A percentile compares a stretch with the other conserved stretches of the same genome.
Conservation (phyloP, 225 moss, liverwort and hornwort genomes). For the Climacium dendroides region DNA sequence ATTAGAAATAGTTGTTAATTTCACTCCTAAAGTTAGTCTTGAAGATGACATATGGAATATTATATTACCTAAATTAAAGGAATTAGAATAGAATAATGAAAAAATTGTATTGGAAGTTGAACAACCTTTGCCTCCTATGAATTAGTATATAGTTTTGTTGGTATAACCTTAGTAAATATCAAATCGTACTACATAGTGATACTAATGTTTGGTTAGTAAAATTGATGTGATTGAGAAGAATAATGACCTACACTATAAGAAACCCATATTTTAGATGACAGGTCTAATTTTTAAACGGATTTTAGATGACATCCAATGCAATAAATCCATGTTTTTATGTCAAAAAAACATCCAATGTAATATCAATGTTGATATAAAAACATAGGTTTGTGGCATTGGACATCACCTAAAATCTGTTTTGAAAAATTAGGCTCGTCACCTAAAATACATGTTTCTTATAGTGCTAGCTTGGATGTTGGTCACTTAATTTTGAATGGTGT, state of each 20-base stretch:
- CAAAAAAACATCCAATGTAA: too few species aligned
- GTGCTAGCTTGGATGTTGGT: not conserved
- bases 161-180: fast-evolving
- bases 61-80: fast-evolving
- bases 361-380: too few species aligned
- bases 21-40: not conserved
- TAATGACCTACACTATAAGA: too few species aligned
- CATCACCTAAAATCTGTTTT: too few species aligned
- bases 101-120: not conserved
- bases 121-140: not conserved
- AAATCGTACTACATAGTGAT: fast-evolving
- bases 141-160: too few species aligned
- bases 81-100: not conserved
- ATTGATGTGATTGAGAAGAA: not conserved
- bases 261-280: too few species aligned
- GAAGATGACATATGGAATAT: not conserved
- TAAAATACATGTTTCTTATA: too few species aligned
- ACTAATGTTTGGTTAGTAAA: not conserved
- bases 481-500: not conserved
- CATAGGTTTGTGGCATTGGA: too few species aligned
- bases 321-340: too few species aligned
- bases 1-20: not conserved
- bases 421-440: too few species aligned
- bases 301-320: too few species aligned
- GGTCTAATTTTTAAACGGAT: too few species aligned